phyloP scores from a whole-genome alignment of 768 basidiomycete genomes.

The Coprinellus aureogranulatus region DNA sequence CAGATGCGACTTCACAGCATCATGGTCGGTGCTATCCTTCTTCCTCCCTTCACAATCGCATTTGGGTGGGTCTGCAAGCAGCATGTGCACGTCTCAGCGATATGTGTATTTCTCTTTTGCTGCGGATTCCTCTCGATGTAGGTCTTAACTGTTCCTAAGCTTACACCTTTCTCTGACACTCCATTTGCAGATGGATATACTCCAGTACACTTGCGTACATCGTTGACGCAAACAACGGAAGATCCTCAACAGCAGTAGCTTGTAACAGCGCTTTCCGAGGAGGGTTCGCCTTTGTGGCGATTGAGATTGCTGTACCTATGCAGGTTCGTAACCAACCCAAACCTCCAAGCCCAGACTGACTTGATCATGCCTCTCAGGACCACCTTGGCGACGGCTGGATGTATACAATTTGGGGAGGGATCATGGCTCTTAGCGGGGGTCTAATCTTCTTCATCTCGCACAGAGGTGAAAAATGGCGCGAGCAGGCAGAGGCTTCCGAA shows the following conservation, averaged over 20 bases:
- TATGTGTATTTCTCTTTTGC: constrained; percentile 71
- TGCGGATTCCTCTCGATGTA: constrained; percentile 76
- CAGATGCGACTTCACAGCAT: constrained; percentile 78
- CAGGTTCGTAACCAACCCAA: constrained; percentile 42
- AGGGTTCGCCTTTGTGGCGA: constrained; percentile 59
- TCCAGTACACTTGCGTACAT: constrained; percentile 68
- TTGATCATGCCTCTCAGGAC: constrained; percentile 35
- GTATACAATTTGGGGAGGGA: constrained; percentile 59
- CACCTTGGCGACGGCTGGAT: constrained; percentile 74
- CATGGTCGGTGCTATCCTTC: constrained; percentile 51
- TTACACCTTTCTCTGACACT: neutral
- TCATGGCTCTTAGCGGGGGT: constrained; percentile 52
- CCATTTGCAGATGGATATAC: constrained; percentile 33
- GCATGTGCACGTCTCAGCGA: constrained; percentile 60
- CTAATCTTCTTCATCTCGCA: constrained; percentile 57
- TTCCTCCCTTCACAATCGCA: constrained; percentile 60
- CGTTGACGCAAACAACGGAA: constrained; percentile 82
- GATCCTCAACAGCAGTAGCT: constrained; percentile 73
- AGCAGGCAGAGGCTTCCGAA: constrained; percentile 46
- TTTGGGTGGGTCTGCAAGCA: constrained; percentile 76
- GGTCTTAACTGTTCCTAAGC: constrained; percentile 19
- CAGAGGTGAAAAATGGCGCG: constrained; percentile 63
- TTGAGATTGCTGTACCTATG: constrained; percentile 72
- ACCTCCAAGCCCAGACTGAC: neutral
- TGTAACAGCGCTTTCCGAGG: constrained; percentile 78